phyloP scores from a whole-genome alignment of 2,329 filamentous ascomycete genomes.

The Dactylellina leptospora region DNA sequence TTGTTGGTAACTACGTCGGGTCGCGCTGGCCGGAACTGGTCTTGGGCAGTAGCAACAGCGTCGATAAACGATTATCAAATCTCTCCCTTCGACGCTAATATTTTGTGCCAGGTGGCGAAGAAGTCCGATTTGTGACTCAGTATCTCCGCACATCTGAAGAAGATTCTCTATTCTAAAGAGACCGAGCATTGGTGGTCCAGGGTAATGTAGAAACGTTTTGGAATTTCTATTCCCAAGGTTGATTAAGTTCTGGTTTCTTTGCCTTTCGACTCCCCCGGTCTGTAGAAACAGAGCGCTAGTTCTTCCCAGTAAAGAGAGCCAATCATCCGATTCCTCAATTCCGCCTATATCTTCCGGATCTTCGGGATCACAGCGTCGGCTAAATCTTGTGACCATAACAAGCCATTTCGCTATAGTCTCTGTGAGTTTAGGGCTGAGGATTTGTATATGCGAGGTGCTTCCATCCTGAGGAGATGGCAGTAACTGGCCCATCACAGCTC shows the following conservation, averaged over 20 bases:
- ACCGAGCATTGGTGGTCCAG: not conserved
- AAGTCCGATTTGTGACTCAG: not conserved
- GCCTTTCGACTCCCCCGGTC: not conserved
- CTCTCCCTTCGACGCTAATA: not conserved
- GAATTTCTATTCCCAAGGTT: conserved; percentile 14
- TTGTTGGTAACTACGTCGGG: too few relatives aligned
- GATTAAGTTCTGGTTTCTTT: conserved; percentile 2
- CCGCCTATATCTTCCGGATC: too few relatives aligned
- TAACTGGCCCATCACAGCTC: not conserved
- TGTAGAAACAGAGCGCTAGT: not conserved
- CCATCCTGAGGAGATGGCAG: not conserved
- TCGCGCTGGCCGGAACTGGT: too few relatives aligned
- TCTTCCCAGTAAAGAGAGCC: conserved; percentile 6
- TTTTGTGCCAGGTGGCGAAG: conserved; percentile 6
- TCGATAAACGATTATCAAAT: not conserved
- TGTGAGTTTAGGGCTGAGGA: too few relatives aligned
- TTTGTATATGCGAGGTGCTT: too few relatives aligned
- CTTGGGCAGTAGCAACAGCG: not conserved
- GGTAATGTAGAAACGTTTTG: not conserved
- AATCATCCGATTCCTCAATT: too few relatives aligned
- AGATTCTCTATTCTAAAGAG: not conserved
- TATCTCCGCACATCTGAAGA: not conserved
- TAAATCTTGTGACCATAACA: too few relatives aligned
- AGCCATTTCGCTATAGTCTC: too few relatives aligned
- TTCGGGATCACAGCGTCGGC: too few relatives aligned